Conservation (phyloP, 345 rosid species). For the Ceriops zippeliana region DNA sequence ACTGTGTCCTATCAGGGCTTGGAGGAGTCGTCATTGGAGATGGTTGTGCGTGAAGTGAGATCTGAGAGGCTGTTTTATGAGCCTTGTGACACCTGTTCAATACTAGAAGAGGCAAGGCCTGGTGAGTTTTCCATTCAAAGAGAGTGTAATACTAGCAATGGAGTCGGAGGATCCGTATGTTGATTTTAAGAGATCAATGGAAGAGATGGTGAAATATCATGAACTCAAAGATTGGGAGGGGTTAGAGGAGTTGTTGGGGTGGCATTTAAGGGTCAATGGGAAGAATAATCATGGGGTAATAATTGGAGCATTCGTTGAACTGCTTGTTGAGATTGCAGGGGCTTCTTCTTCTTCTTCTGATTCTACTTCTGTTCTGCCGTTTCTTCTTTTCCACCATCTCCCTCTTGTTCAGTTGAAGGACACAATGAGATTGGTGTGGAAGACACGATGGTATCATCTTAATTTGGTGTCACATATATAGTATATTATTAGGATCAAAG, state of each 20-base stretch:
- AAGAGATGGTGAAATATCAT: conserved; percentile 73
- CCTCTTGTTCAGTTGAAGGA: conserved; percentile 18
- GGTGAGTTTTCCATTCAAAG: conserved; percentile 39
- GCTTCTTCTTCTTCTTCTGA: conserved; percentile 18
- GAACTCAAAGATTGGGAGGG: conserved; percentile 68
- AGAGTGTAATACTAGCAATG: conserved; percentile 57
- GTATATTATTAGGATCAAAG: conserved; percentile 17
- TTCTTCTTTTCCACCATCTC: conserved; percentile 49
- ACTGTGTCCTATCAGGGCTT: conserved; percentile 8
- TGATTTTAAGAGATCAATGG: conserved; percentile 84
- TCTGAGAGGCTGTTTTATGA: conserved; percentile 69
- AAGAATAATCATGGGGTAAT: conserved; percentile 70
- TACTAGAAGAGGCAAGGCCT: conserved; percentile 42
- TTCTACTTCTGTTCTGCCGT: conserved; percentile 46
- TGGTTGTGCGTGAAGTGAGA: conserved; percentile 49
- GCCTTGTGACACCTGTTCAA: conserved; percentile 61
- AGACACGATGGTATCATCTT: conserved; percentile 1
- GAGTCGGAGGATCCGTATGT: conserved; percentile 73
- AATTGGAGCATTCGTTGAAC: conserved; percentile 71
- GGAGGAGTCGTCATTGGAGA: conserved; percentile 37
- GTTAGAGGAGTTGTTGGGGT: conserved; percentile 65
- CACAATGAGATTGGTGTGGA: conserved; percentile 18
- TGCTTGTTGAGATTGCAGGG: conserved; percentile 46
- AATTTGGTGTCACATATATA: background rate
- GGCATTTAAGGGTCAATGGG: conserved; percentile 75